Evolutionary conservation across 345 rosid species (phyloP), one percentile per base, ranked within the genome.

Genomic region (Sonneratia caseolaris): DNA sequence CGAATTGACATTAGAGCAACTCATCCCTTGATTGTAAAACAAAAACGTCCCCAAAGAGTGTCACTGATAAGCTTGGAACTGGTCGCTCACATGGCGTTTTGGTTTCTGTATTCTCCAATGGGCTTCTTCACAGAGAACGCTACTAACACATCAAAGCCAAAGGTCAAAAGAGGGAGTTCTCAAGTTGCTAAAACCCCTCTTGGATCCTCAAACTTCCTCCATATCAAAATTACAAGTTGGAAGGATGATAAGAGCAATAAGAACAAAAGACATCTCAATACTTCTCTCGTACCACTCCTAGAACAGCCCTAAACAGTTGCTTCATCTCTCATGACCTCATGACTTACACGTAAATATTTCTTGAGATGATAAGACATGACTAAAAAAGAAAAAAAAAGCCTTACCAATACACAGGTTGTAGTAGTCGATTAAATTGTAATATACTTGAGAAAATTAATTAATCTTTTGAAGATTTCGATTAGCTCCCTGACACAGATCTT

Each of bases 301-400:
- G 22, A 56, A 37, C 51, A 36, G 24, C 72, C 38, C 72, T 69
- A 49, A 19, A 18, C 62, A 70, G 56, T 47, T 47, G 51, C 51
- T 27, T 27, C 68, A 68, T 53, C 11, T 0, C 51, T 47, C 51
- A 4, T 40, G 8, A 5, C 5, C 9, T 53, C 76, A 68, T 68
- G 42, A 69, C 37, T 74, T 74, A 74, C 72, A 68, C 56, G n/a
- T 68, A 74, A 67, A 74, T 12, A 16, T 74, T 56, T 70, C 64
- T 61, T 66, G 62, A 37, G 72, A 55, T 21, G 55, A 74, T 16
- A 62, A 62, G 66, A 27, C 68, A 43, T 68, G 22, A 36, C 3
- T 0, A 0, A 27, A 27, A 27, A 27, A 27, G 32, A 45, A 64
- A 12, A 43, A 53, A 49, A 6, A 47, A 2, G 18, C 37, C 13